phyloP scores from a whole-genome alignment of 805 yeast genomes.

The Zygosaccharomyces rouxii region DNA sequence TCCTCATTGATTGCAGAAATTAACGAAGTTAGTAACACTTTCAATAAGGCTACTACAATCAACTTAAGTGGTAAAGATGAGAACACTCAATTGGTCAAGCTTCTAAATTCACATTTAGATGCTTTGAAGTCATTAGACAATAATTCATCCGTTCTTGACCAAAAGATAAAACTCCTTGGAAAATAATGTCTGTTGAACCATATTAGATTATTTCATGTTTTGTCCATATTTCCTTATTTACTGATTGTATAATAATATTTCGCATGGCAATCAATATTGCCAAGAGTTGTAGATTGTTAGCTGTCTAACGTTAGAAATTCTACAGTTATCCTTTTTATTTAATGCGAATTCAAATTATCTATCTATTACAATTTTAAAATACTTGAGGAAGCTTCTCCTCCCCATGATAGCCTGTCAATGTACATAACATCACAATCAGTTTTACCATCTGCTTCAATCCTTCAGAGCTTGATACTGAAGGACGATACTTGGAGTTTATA shows the following conservation, averaged over 20 bases:
- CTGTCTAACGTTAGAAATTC: neutral
- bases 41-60: slow-evolving; percentile 53
- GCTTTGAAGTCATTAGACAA: slow-evolving; percentile 83
- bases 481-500: slow-evolving; percentile 25
- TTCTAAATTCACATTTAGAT: slow-evolving; percentile 84
- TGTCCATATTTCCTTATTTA: neutral
- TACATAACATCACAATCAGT: slow-evolving; percentile 49
- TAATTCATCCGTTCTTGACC: slow-evolving; percentile 62
- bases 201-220: neutral
- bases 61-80: slow-evolving; percentile 36
- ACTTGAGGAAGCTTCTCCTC: slow-evolving; percentile 16
- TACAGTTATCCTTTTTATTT: neutral
- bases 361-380: neutral
- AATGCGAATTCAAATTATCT: neutral
- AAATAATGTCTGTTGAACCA: slow-evolving; percentile 9
- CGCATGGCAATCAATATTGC: neutral
- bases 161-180: slow-evolving; percentile 46
- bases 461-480: slow-evolving; percentile 26
- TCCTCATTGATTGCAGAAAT: slow-evolving; percentile 74
- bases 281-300: neutral
- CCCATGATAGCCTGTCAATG: slow-evolving; percentile 45
- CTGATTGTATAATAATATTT: neutral
- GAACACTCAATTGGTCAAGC: slow-evolving; percentile 64
- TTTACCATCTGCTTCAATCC: slow-evolving; percentile 52
- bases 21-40: slow-evolving; percentile 75